These are phyloP conservation scores for Pycnococcus provasolii DNA, from an alignment of 139 green algal species.

Conservation along the genomic window DNA sequence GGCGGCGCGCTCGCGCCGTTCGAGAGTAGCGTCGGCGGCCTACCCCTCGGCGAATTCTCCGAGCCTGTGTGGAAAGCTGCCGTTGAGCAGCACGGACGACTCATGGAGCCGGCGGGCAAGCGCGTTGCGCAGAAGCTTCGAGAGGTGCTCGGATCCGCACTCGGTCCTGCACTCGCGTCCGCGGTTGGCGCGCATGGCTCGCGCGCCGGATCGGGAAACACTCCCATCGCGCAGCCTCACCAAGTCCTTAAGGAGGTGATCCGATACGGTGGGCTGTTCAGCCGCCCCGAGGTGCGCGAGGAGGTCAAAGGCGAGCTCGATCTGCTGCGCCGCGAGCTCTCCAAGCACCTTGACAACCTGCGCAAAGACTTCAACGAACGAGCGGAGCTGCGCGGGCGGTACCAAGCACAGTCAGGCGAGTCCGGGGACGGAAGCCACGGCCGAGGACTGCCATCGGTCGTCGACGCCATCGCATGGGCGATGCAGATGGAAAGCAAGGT, in stretches of 20 bases:
- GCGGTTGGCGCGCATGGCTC: conserved; percentile 31
- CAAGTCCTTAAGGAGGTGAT: conserved; percentile 33
- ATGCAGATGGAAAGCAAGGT: conserved; percentile 12
- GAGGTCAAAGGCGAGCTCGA: background rate
- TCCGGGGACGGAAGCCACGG: background rate
- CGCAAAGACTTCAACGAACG: conserved; percentile 27
- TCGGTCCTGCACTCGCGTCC: conserved; percentile 45
- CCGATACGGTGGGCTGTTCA: background rate
- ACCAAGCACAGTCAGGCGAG: background rate
- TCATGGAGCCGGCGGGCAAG: conserved; percentile 49
- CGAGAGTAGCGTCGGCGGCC: conserved; percentile 21
- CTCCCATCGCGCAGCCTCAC: conserved; percentile 38
- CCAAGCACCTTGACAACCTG: conserved; percentile 36
- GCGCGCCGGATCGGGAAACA: background rate
- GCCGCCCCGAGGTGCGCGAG: background rate
- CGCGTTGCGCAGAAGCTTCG: conserved; percentile 54
- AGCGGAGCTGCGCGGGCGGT: background rate
- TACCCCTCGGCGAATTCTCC: conserved; percentile 49
- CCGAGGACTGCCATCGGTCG: background rate
- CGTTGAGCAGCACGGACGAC: conserved; percentile 41
- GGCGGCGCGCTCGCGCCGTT: conserved; percentile 25
- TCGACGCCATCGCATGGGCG: conserved; percentile 32
- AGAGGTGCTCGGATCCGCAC: conserved; percentile 39
- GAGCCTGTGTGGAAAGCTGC: conserved; percentile 43
- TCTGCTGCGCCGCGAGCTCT: conserved; percentile 40